Evolutionary conservation across 352 stramenopile genomes (phyloP), one percentile per base, ranked within the genome.

Genomic region (Pythium monospermum): DNA sequence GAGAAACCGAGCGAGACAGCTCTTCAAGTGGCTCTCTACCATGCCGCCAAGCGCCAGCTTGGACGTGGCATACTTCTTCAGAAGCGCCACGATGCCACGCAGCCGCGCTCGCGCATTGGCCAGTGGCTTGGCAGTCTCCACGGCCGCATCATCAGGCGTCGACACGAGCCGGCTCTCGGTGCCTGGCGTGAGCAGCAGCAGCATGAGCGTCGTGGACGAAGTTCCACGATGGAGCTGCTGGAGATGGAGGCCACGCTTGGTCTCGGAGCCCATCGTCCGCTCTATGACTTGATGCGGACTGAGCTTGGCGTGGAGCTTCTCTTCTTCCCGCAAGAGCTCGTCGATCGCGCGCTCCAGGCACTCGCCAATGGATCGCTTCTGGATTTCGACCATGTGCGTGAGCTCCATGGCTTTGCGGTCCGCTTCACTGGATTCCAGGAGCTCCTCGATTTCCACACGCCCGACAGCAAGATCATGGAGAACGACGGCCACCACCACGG

Each of bases 391-490:
- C 5, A 52, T 46, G 2, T 63, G 53, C 3, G 50, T 13, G 31
- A 65, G 65, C 47, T 27, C 10, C n/a, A 36, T 26, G 3, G 42
- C 39, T 23, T 76, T 49, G 28, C 63, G 39, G 4, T 49, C 21
- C 6, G 37, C 44, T 59, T 76, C 51, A 25, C 57, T 58, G 0
- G 46, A 30, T 19, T 83, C 75, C 2, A 83, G 42, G 3, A 83
- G 31, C 26, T 78, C 71, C 19, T 72, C 59, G 2, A 85, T 44
- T 4, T 46, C 23, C 10, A 64, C 69, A 48, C 45, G 47, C 0
- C 68, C 69, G 3, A 30, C 25, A 22, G 52, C 46, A 6, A 81
- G 44, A 13, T 57, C 51, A 11, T 62, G 55, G 19, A 83, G 12
- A 4, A 53, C 35, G 5, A 33, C 35, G 15, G 36, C 22, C 7